These are phyloP conservation scores for Leccinum barrowsii DNA, from an alignment of 768 basidiomycete genomes.

Conservation along the genomic window DNA sequence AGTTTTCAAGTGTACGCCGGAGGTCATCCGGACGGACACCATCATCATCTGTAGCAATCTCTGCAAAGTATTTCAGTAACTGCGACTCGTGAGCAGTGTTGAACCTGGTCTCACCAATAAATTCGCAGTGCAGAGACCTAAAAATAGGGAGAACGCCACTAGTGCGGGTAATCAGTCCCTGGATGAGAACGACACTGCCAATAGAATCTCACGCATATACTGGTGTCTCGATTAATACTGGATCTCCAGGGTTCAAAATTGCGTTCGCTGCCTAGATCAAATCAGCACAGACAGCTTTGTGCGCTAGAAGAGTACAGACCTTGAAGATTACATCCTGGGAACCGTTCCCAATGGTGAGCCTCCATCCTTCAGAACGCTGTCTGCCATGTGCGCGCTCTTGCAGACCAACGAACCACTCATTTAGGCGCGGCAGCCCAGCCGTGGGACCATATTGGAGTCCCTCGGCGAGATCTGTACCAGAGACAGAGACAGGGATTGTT, in stretches of 20 bases:
- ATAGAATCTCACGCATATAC: conserved; percentile 59
- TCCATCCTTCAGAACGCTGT: conserved; percentile 63
- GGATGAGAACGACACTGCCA: conserved; percentile 12
- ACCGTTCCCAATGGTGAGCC: conserved; percentile 72
- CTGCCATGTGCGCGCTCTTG: conserved; percentile 71
- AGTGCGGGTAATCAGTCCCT: conserved; percentile 7
- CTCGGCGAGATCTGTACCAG: conserved; percentile 54
- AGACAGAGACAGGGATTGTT: conserved; percentile 51
- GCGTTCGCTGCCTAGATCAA: conserved; percentile 58
- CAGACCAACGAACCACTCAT: conserved; percentile 66
- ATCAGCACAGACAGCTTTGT: conserved; percentile 7
- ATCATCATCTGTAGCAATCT: conserved; percentile 71
- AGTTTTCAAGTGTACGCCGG: conserved; percentile 62
- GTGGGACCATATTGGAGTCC: conserved; percentile 80
- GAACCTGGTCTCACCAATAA: conserved; percentile 45
- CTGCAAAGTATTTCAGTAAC: conserved; percentile 36
- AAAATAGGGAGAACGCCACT: conserved; percentile 71
- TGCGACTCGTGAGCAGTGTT: neutral
- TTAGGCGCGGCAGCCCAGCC: conserved; percentile 59
- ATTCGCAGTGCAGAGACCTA: conserved; percentile 49
- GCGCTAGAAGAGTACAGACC: conserved; percentile 36
- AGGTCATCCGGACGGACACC: conserved; percentile 64
- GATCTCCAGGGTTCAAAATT: conserved; percentile 75
- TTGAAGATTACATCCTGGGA: conserved; percentile 90
- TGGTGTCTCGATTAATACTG: conserved; percentile 78